A percentile compares a stretch with the other conserved stretches of the same genome.
These are phyloP conservation scores for Globisporangium barbulae DNA, from an alignment of 352 stramenopile genomes.

Conservation along the genomic window DNA sequence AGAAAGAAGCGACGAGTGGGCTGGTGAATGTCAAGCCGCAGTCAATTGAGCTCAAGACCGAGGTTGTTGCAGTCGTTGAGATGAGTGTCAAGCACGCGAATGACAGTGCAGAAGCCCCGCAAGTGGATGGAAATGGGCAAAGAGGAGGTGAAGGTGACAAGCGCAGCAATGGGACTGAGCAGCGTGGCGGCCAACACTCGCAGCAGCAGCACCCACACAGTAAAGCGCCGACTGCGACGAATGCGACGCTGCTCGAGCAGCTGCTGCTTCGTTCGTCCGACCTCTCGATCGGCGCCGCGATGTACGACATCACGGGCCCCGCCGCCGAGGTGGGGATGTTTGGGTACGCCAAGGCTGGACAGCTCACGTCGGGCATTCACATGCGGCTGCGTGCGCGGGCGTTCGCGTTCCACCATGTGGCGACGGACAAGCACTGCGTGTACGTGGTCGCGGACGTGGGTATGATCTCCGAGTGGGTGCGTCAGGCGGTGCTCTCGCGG, in stretches of 20 bases:
- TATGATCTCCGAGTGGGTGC: conserved; percentile 89
- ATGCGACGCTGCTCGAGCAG: background rate
- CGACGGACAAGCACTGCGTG: conserved; percentile 36
- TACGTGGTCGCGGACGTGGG: conserved; percentile 89
- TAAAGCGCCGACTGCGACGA: background rate
- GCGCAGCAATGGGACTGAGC: background rate
- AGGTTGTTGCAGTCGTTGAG: background rate
- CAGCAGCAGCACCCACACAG: background rate
- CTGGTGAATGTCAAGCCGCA: background rate
- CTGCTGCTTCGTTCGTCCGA: conserved; percentile 13
- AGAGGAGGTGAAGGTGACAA: background rate
- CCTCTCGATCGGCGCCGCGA: conserved; percentile 62
- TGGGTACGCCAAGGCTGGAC: conserved; percentile 78
- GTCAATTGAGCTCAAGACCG: background rate
- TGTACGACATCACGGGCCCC: conserved; percentile 85
- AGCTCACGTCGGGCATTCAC: conserved; percentile 81
- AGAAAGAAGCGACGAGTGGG: background rate
- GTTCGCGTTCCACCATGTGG: conserved; percentile 64
- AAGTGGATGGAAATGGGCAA: background rate
- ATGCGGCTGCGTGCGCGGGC: conserved; percentile 81
- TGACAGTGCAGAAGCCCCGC: background rate
- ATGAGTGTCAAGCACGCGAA: background rate
- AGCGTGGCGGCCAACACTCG: background rate
- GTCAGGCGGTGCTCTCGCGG: conserved; percentile 63
- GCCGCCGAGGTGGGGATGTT: conserved; percentile 86